Base-by-base conservation (phyloP, 2,329 filamentous ascomycete species). In the Neofusicoccum sp. region DNA sequence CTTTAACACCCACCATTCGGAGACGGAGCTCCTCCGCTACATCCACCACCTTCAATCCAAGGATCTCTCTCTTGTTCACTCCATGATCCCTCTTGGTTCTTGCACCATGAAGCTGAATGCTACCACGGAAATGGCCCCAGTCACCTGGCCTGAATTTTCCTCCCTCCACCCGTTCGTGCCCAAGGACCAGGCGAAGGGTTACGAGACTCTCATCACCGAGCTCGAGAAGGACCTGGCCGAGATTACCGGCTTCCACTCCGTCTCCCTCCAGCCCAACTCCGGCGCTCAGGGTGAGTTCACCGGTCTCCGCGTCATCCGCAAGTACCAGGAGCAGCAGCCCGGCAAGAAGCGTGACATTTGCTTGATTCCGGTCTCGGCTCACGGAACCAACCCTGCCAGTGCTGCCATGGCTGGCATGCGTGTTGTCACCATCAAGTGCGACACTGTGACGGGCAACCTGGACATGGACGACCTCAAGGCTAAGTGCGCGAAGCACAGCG, bases 71-170 rank as follows among this genome's bases (percentile, higher is more conserved):
- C 82, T 97, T 4, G 90, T 93, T 2, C 93, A 98, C 78, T 97
- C 93, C 14, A 98, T 98, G 93, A 98, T 98, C 63, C 92, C 93
- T 2, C 84, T 98, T 1, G 93, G 93, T 20, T 97, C 93, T 1
- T 98, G 93, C 81, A 98, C 93, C 12, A 98, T 98, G 93, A 98
- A 98, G 82, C 86, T 97, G 58, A 97, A 97, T 74, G 90, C 89
- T 43, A 95, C 93, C 3, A 90, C 90, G 0, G 91, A 97, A 79
- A 97, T 98, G 93, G 84, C 90, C 14, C 89, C 93, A 6, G 83
- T 97, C 60, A 90, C 90, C 0, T 88, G 87, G 77, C 86, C 87
- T 0, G 85, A 88, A 53, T 91, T 93, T 70, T 84, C 89, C 43
- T 86, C 88, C 63, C 82, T 96, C 34, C 93, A 98, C 76, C 93